Base-by-base conservation (phyloP, 2,329 filamentous ascomycete genomes). In the Mollisia scopiformis region DNA sequence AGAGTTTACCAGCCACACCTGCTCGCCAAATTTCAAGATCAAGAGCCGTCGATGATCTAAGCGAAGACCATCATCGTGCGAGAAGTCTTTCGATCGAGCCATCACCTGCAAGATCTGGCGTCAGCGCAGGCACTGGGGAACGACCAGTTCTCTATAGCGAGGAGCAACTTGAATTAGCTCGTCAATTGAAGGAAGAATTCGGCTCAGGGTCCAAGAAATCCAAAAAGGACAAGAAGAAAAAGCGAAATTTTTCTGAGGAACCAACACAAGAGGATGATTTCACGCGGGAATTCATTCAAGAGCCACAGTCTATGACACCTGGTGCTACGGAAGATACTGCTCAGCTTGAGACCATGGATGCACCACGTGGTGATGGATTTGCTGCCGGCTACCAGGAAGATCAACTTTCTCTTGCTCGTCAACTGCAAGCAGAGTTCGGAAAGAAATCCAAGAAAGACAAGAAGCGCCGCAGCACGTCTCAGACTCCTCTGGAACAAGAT, bases 381-480 rank as follows among this genome's bases (percentile, higher is more conserved):
- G 61, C 57, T 28, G 66, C 66, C 33, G 65, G 68, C 10, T 70
- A 71, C 35, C 61, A 66, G 35, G 65, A 68, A 65, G 65, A 70
- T 19, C 69, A 70, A 49, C 60, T 71, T 27, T 66, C 65, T 50
- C 66, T 72, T 37, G 69, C 69, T 30, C 65, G 68, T 19, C 69
- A 70, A 62, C 49, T 71, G 43, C 62, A 69, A 57, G 66, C 65
- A 41, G 70, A 72, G 43, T 70, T 71, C 55, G 64, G 58, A 21
- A 47, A 47, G 23, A 74, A 62, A 78, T 77, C 50, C 73, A 76
- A 80, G 70, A 81, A 79, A 63, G 72, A 62, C 41, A 67, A 70
- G 51, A 69, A 67, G 49, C 57, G 66, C 21, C 59, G 62, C 58
- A 66, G 66, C 56, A 66, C 62, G 51, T 68, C 68, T 57, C 68